Evolutionary conservation across 257 asterid species (phyloP).

Genomic region (Jaltomata sinuosa): DNA sequence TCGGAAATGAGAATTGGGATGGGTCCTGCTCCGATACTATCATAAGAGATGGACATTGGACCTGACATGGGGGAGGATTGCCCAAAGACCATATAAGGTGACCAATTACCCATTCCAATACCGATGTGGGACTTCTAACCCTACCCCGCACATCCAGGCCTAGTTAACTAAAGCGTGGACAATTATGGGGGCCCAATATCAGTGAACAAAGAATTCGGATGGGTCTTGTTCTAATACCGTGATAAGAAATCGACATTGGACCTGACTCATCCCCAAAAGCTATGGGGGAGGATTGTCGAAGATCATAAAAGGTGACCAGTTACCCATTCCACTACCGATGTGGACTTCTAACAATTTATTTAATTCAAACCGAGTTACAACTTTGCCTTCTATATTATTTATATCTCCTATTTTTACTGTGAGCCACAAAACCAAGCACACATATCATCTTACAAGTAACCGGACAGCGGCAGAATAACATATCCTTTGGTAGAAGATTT

Average conservation of each 20-base stretch:
- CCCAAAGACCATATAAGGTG: background rate
- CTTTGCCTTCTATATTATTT: background rate
- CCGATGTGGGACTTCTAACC: background rate
- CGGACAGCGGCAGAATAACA: background rate
- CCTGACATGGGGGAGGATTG: background rate
- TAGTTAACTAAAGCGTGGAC: background rate
- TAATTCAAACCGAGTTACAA: background rate
- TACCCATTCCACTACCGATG: background rate
- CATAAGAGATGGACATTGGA: background rate
- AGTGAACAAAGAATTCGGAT: background rate
- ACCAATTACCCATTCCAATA: background rate
- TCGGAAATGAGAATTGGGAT: background rate
- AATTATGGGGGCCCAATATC: background rate
- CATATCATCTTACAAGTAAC: background rate
- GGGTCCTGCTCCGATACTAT: background rate
- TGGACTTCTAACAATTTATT: background rate
- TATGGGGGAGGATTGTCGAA: background rate
- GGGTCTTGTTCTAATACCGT: background rate
- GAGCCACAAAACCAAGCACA: background rate
- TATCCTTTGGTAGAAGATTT: background rate
- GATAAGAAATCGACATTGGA: background rate
- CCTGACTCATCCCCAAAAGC: background rate
- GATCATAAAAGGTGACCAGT: background rate
- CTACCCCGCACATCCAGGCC: background rate
- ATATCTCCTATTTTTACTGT: background rate